A percentile compares a stretch with the other conserved stretches of the same genome.
Conservation (phyloP, 1,139 yeast species). For the Suhomyces maxii region DNA sequence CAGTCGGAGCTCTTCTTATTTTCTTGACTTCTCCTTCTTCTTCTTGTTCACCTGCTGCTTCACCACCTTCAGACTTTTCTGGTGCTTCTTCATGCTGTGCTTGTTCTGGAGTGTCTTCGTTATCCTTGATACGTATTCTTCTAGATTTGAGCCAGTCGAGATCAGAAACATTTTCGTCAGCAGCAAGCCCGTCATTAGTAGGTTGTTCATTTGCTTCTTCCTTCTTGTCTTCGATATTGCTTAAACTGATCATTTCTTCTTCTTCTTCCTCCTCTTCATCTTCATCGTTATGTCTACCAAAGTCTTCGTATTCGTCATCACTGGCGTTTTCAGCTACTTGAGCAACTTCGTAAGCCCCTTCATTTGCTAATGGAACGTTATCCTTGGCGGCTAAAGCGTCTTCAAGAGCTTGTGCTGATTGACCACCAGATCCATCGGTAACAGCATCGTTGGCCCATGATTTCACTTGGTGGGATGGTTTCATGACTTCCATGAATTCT, state of each 20-base stretch:
- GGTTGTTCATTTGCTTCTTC: slow-evolving; percentile 19
- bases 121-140: slow-evolving; percentile 63
- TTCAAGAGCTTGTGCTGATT: slow-evolving; percentile 43
- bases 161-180: slow-evolving; percentile 65
- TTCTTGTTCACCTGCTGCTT: slow-evolving; percentile 10
- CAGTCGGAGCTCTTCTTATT: slow-evolving; percentile 15
- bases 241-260: slow-evolving; percentile 22
- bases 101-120: slow-evolving; percentile 10
- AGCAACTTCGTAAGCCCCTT: slow-evolving; percentile 22
- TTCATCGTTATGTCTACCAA: slow-evolving; percentile 29
- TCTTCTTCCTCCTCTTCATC: slow-evolving; percentile 29
- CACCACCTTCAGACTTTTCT: slow-evolving; percentile 15
- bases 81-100: background rate
- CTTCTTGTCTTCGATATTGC: slow-evolving; percentile 18
- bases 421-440: slow-evolving; percentile 55
- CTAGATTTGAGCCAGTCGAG: slow-evolving; percentile 85
- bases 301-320: slow-evolving; percentile 69
- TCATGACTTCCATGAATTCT: slow-evolving; percentile 83
- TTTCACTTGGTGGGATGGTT: slow-evolving; percentile 62
- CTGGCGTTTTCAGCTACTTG: slow-evolving; percentile 48
- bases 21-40: slow-evolving; percentile 11
- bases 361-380: slow-evolving; percentile 10
- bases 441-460: slow-evolving; percentile 78
- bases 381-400: slow-evolving; percentile 36
- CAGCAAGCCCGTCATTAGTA: slow-evolving; percentile 33